These are phyloP conservation scores for Colletotrichum eleusines DNA, from an alignment of 2,329 filamentous ascomycete genomes.

Conservation along the genomic window DNA sequence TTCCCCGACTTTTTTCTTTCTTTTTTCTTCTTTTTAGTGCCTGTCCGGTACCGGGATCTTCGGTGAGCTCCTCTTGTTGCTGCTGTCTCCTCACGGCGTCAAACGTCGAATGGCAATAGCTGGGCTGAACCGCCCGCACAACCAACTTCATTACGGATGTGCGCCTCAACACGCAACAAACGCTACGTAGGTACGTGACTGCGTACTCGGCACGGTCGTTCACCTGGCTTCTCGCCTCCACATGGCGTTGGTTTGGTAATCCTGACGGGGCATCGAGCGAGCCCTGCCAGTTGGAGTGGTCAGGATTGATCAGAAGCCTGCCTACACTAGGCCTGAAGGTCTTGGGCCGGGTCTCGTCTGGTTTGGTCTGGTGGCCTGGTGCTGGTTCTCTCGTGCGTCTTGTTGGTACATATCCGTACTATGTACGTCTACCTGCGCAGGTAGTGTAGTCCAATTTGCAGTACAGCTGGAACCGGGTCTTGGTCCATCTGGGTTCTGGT, in stretches of 20 bases:
- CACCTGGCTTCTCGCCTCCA: slow-evolving; percentile 4
- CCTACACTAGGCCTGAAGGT: not conserved
- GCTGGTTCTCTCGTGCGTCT: not conserved
- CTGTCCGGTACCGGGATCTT: not conserved
- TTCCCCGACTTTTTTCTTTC: too few species aligned
- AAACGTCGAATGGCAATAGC: too few species aligned
- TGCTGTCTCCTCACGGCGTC: too few species aligned
- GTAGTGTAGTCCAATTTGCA: too few species aligned
- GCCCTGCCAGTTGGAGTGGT: not conserved
- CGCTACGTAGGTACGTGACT: not conserved
- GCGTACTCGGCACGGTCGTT: not conserved
- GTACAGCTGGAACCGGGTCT: not conserved
- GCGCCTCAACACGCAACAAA: not conserved
- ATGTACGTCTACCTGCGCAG: too few species aligned
- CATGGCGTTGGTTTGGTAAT: slow-evolving; percentile 10
- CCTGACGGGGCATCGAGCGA: slow-evolving; percentile 7
- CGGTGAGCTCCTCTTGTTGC: not conserved
- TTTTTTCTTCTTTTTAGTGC: too few species aligned
- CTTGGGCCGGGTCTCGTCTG: slow-evolving; percentile 12
- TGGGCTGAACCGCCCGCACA: not conserved
- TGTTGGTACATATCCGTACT: not conserved
- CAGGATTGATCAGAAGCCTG: not conserved
- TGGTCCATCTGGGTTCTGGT: slow-evolving; percentile 19
- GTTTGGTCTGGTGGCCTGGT: slow-evolving; percentile 21
- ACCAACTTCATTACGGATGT: slow-evolving; percentile 3